phyloP scores from a whole-genome alignment of 148 eudicot species.

The Rhododendron simsii region DNA sequence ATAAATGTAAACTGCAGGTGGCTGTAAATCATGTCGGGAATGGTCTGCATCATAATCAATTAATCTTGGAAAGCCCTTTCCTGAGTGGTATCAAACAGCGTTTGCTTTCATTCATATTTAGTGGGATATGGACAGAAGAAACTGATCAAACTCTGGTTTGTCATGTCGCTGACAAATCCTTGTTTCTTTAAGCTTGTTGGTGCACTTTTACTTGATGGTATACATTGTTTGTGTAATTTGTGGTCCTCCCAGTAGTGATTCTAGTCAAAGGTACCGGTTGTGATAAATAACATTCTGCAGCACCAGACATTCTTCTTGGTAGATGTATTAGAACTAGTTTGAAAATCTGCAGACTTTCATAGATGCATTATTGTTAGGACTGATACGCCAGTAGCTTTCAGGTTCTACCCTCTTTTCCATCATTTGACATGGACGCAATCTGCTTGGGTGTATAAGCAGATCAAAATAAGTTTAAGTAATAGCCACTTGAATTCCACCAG shows the following conservation, averaged over 20 bases:
- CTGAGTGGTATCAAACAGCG: slow-evolving; percentile 89
- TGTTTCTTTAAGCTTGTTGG: slow-evolving; percentile 3
- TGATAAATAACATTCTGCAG: not conserved
- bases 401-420: not conserved
- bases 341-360: not conserved
- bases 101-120: slow-evolving; percentile 85
- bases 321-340: not conserved
- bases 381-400: not conserved
- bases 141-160: slow-evolving; percentile 69
- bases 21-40: slow-evolving; percentile 35
- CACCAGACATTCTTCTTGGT: not conserved
- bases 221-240: not conserved
- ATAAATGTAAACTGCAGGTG: slow-evolving; percentile 34
- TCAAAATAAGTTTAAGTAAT: not conserved
- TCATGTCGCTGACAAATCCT: slow-evolving; percentile 5
- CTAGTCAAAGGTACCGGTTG: not conserved
- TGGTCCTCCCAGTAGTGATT: not conserved
- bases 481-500: not conserved
- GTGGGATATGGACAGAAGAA: slow-evolving; percentile 88
- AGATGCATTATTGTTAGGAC: not conserved
- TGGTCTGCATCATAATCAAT: slow-evolving; percentile 25
- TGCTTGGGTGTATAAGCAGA: not conserved
- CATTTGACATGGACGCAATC: slow-evolving; percentile 4
- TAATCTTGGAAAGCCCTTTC: slow-evolving; percentile 31
- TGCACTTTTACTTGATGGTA: slow-evolving; percentile 7